Evolutionary conservation across 345 rosid species (phyloP).

Genomic region (Trapa bicornis): DNA sequence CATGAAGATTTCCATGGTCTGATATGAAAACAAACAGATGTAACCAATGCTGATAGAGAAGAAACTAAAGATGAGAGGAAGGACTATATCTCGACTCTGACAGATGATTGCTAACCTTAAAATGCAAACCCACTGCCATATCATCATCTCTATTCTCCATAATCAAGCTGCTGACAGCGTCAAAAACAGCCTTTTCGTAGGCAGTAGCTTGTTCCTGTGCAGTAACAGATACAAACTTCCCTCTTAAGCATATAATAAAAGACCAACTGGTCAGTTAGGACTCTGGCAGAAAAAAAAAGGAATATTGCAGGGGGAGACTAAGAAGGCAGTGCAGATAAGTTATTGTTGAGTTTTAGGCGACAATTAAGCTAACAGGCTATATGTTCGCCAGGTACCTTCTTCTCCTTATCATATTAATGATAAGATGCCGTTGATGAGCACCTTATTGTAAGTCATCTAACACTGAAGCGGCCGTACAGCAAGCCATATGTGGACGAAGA

Average conservation of each 20-base stretch:
- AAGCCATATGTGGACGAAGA: neutral
- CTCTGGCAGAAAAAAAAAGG: neutral
- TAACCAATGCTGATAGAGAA: neutral
- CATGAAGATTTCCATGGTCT: neutral
- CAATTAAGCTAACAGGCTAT: neutral
- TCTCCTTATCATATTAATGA: neutral
- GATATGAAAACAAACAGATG: neutral
- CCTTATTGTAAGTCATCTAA: neutral
- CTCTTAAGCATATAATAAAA: neutral
- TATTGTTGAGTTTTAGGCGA: neutral
- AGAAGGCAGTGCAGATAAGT: neutral
- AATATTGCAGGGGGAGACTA: neutral
- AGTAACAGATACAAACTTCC: neutral
- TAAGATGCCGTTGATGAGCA: neutral
- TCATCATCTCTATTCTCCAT: conserved; percentile 57
- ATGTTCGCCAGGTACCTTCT: neutral
- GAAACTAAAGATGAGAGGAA: neutral
- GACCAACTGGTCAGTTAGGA: neutral
- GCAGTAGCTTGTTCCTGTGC: conserved; percentile 56
- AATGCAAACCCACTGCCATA: conserved; percentile 47
- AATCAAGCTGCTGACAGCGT: conserved; percentile 39
- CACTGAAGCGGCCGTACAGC: neutral
- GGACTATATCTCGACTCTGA: neutral
- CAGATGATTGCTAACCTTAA: conserved; percentile 26
- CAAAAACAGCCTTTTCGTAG: conserved; percentile 65